phyloP scores from a whole-genome alignment of 2,329 filamentous ascomycete genomes.

The Curvularia lunata region DNA sequence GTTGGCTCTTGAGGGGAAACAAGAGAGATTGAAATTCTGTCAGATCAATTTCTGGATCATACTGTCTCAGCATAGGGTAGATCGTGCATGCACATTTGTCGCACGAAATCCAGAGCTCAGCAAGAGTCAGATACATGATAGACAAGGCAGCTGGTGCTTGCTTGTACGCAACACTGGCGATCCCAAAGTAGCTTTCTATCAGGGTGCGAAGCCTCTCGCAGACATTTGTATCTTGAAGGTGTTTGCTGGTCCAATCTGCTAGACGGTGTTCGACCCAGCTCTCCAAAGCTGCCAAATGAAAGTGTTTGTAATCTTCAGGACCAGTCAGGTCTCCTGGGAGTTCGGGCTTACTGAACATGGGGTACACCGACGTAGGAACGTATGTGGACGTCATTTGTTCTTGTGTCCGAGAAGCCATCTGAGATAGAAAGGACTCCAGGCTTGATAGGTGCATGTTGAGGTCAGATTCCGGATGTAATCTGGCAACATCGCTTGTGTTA shows the following conservation, averaged over 20 bases:
- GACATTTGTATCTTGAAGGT: conserved; percentile 28
- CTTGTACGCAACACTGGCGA: conserved; percentile 42
- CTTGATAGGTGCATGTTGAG: conserved; percentile 24
- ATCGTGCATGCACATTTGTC: conserved; percentile 56
- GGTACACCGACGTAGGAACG: conserved; percentile 15
- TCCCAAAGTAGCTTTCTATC: conserved; percentile 25
- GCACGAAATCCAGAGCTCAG: conserved; percentile 66
- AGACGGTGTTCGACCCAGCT: conserved; percentile 56
- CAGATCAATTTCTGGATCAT: conserved; percentile 54
- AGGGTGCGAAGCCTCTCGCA: conserved; percentile 30
- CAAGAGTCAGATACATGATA: conserved; percentile 61
- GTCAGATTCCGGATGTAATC: conserved; percentile 22
- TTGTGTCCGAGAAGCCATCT: conserved; percentile 11
- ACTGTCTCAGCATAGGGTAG: conserved; percentile 55
- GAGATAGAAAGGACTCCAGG: conserved; percentile 26
- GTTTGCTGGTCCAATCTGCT: conserved; percentile 47
- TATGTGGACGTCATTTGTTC: conserved; percentile 12
- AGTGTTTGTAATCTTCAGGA: conserved; percentile 22
- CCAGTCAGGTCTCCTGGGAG: conserved; percentile 15
- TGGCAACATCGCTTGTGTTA: conserved; percentile 6
- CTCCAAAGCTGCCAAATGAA: conserved; percentile 58
- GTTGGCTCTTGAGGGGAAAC: conserved; percentile 53
- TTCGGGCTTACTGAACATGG: conserved; percentile 10
- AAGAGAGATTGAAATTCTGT: conserved; percentile 54
- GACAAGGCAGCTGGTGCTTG: conserved; percentile 58